Base-by-base conservation (phyloP, 305 asterid genomes). In the Solanum aculeatissimum region DNA sequence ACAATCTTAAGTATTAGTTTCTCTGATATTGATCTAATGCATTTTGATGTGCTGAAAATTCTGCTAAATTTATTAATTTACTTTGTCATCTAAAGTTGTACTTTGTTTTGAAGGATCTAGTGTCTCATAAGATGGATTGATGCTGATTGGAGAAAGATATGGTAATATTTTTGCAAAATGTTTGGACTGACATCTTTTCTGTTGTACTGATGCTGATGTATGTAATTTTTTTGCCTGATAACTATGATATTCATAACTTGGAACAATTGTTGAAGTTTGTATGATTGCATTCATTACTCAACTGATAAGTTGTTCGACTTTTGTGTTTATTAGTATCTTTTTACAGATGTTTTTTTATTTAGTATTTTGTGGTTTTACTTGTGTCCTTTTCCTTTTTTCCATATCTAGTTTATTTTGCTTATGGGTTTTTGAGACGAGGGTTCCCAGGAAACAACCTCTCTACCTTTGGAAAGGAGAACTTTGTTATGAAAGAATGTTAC, bases 101-200 rank as follows among this genome's bases (percentile, higher is more conserved):
- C 49, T 9, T 18, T 47, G 69, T 42, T 68, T 86, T 84, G 89
- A 84, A 96, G 99, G 99, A 80, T 89, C 88, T 87, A 98, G 99
- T 87, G 89, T 96, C 84, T 85, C 92, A 49, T 91, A 98, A 85
- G 98, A 95, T 80, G 99, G 97, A 88, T 84, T 96, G 88, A 88
- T 89, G 83, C 91, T 93, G 57, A 70, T 95, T 85, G 99, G 98
- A 85, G 97, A 96, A 90, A 86, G 93, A 92, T 88, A 95, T 68
- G 97, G 99, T 96, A 93, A 88, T 29, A 29, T 29, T 29, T 29
- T 29, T 29, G 32, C 32, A 29, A 29, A 29, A 29, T 29, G 32
- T 29, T 29, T 66, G 38, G 62, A 65, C 75, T 6, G 72, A 70
- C 16, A 70, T 83, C 82, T 49, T 45, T 45, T 45, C 51, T 45